Evolutionary conservation across 164 flowering plant species (phyloP), one percentile per base, ranked within the genome.

Genomic region (Umbilicus rupestris): DNA sequence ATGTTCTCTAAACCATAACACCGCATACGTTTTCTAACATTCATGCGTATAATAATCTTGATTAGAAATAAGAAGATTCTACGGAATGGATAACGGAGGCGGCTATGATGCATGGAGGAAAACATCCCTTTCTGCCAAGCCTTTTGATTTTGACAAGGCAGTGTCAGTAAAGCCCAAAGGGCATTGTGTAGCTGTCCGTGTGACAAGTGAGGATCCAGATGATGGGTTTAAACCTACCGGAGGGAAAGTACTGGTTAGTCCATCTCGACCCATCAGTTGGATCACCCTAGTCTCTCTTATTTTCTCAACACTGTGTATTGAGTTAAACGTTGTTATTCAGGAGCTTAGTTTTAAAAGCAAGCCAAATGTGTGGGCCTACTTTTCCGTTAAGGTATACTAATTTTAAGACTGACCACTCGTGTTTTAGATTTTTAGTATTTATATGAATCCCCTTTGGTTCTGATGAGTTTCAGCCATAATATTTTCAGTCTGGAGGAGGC

Each of bases 351-450:
- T 92, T 69, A 95, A 95, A 82, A 92, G 99, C 84, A 95, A 95
- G 82, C 99, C 98, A 75, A 95, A 95, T 81, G 97, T 84, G 69
- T 95, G 99, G 99, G 99, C 99, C 17, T 95, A 95, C 85, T 95
- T 95, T 79, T 95, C 98, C 78, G 98, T 95, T 60, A 95, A 95
- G 97, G 99, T 92, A 86, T 63, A 55, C 50, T 9, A 63, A 9
- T 37, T 3, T 42, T 11, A 6, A 9, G 65, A 62, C 59, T 70
- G 1, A 29, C 2, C 5, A 12, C 7, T 35, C 29, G n/a, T n/a
- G n/a, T n/a, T n/a, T n/a, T n/a, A 39, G 20, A 28, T 1, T 19
- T 33, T 39, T 33, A 7, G 20, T 62, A 3, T 8, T 50, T 29
- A 2, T 63, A 11, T 30, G 9, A 28, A 26, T 55, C 19, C 12